Percentiles rank a stretch among this genome's conserved stretches.
Evolutionary conservation across 2,329 filamentous ascomycete species (phyloP).

Genomic region (Apiospora malaysiana): DNA sequence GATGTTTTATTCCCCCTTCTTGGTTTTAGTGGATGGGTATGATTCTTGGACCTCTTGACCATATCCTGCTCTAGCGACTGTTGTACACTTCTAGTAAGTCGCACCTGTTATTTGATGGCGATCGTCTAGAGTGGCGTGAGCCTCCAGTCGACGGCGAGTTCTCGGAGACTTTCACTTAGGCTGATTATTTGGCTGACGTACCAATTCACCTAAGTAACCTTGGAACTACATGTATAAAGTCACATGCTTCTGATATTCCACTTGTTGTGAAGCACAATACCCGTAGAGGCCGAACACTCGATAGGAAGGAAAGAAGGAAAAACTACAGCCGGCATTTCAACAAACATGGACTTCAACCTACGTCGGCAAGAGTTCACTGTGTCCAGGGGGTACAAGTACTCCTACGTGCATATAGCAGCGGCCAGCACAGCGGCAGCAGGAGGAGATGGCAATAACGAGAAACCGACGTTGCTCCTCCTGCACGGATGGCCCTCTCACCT

Average conservation of each 20-base stretch:
- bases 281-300: not conserved
- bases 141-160: not conserved
- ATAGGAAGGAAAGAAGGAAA: not conserved
- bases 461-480: constrained; percentile 22
- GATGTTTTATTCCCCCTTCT: not conserved
- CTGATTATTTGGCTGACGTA: not conserved
- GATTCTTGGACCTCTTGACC: constrained; percentile 6
- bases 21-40: not conserved
- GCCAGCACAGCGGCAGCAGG: not conserved
- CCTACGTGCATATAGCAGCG: constrained; percentile 12
- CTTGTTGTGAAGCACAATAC: too few relatives aligned
- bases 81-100: constrained; percentile 24
- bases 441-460: not conserved
- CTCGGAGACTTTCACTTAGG: not conserved
- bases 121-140: not conserved
- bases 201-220: not conserved
- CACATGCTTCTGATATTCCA: not conserved
- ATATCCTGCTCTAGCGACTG: constrained; percentile 26
- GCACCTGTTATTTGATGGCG: not conserved
- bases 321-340: not conserved
- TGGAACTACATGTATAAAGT: not conserved
- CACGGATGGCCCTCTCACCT: constrained; percentile 25
- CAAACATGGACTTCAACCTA: not conserved
- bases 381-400: constrained; percentile 37
- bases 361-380: not conserved